Evolutionary conservation across 2,329 filamentous ascomycete genomes (phyloP).

Genomic region (Colletotrichum filicis): DNA sequence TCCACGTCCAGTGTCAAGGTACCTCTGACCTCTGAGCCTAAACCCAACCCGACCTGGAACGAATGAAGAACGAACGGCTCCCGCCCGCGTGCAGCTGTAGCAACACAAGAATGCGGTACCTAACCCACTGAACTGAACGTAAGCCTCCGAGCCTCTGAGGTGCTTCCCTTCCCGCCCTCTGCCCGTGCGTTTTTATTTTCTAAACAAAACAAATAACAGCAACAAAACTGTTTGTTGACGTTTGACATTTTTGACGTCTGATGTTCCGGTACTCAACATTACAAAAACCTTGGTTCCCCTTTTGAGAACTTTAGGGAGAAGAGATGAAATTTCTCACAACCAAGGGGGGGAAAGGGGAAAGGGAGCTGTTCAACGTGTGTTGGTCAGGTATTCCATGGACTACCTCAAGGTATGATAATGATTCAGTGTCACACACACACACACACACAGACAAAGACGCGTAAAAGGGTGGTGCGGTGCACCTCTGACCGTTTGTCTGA

Average conservation of each 20-base stretch:
- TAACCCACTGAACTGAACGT: background rate
- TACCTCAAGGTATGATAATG: background rate
- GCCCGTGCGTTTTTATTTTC: background rate
- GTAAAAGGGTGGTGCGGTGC: background rate
- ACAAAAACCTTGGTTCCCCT: background rate
- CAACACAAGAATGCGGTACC: conserved; percentile 12
- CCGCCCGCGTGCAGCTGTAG: conserved; percentile 34
- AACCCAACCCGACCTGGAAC: background rate
- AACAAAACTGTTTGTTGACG: background rate
- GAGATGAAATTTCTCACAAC: background rate
- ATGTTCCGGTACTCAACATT: background rate
- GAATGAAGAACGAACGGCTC: conserved; percentile 27
- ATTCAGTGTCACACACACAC: background rate
- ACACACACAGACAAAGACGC: background rate
- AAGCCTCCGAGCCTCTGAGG: background rate
- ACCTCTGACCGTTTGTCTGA: background rate
- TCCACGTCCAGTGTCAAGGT: too few species aligned
- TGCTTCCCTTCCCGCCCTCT: background rate
- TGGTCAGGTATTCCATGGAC: background rate
- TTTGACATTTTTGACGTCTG: background rate
- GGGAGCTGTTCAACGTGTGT: background rate
- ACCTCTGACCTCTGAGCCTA: too few species aligned
- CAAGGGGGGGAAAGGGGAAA: background rate
- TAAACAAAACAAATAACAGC: conserved; percentile 9
- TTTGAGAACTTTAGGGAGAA: background rate